phyloP scores from a whole-genome alignment of 768 basidiomycete genomes.

The Boletus subparvulus region DNA sequence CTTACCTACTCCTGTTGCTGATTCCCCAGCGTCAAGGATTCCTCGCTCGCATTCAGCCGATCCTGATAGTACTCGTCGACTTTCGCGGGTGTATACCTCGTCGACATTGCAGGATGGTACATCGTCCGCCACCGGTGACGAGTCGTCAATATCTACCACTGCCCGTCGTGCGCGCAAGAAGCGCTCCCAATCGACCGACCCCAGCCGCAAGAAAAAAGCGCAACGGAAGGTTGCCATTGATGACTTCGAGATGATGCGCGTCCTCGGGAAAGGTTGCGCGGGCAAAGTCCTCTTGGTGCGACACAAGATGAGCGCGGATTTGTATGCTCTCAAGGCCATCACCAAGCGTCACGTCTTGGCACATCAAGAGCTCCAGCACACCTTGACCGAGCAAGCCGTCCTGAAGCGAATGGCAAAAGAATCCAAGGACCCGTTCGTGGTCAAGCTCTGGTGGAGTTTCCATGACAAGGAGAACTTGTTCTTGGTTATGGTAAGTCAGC shows the following conservation, averaged over 20 bases:
- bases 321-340: slow-evolving; percentile 96
- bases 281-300: slow-evolving; percentile 93
- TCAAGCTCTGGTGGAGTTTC: slow-evolving; percentile 96
- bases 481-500: slow-evolving; percentile 76
- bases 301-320: slow-evolving; percentile 64
- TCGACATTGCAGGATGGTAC: slow-evolving; percentile 51
- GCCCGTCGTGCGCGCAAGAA: slow-evolving; percentile 51
- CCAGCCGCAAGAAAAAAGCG: slow-evolving; percentile 50
- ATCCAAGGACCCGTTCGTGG: slow-evolving; percentile 88
- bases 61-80: slow-evolving; percentile 58
- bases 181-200: slow-evolving; percentile 49
- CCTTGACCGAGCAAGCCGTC: slow-evolving; percentile 94
- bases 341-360: slow-evolving; percentile 96
- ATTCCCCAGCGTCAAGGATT: slow-evolving; percentile 44
- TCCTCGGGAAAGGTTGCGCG: slow-evolving; percentile 95
- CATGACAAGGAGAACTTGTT: slow-evolving; percentile 97
- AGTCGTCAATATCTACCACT: slow-evolving; percentile 67
- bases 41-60: slow-evolving; percentile 83
- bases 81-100: slow-evolving; percentile 59
- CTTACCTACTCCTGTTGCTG: slow-evolving; percentile 41
- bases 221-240: slow-evolving; percentile 75
- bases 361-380: slow-evolving; percentile 95
- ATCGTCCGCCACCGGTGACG: slow-evolving; percentile 64
- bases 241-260: slow-evolving; percentile 97
- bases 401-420: slow-evolving; percentile 91